These are phyloP conservation scores for Schizochytrium sp. DNA, from an alignment of 108 stramenopile genomes.

Conservation along the genomic window DNA sequence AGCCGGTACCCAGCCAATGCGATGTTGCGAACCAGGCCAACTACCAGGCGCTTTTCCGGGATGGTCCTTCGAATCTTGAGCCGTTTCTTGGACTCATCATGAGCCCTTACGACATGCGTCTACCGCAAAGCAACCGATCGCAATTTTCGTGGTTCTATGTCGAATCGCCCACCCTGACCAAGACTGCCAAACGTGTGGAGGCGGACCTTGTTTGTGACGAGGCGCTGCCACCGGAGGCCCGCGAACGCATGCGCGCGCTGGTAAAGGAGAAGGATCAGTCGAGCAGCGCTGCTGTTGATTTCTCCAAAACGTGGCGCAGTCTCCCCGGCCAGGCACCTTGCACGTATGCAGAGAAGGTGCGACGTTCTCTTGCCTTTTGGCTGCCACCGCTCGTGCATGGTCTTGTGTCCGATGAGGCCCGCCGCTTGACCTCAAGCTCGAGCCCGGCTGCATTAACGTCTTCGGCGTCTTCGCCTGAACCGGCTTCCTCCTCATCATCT, in stretches of 20 bases:
- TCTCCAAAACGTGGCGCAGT: neutral
- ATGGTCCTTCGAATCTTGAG: neutral
- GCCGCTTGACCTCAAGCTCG: neutral
- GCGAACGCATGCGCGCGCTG: neutral
- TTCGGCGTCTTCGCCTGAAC: too few species aligned
- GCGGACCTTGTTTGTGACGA: neutral
- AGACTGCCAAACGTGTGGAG: conserved; percentile 15
- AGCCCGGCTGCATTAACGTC: too few species aligned
- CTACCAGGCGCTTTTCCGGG: conserved; percentile 48
- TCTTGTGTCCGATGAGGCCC: neutral
- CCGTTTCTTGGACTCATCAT: conserved; percentile 54
- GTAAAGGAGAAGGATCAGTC: neutral
- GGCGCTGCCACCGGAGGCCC: neutral
- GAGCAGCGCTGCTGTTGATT: neutral
- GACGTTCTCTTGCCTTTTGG: neutral
- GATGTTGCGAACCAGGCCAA: conserved; percentile 54
- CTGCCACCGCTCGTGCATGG: neutral
- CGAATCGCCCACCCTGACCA: neutral
- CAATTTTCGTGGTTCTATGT: conserved; percentile 11
- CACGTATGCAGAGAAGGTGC: neutral
- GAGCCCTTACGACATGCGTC: conserved; percentile 39
- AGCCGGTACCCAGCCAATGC: conserved; percentile 45
- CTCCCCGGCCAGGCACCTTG: neutral
- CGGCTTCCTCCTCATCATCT: too few species aligned
- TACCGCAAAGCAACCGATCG: neutral